A percentile compares a stretch with the other conserved stretches of the same genome.
Evolutionary conservation across 2,329 filamentous ascomycete genomes (phyloP).

Genomic region (Ophioceras dolichostomum): DNA sequence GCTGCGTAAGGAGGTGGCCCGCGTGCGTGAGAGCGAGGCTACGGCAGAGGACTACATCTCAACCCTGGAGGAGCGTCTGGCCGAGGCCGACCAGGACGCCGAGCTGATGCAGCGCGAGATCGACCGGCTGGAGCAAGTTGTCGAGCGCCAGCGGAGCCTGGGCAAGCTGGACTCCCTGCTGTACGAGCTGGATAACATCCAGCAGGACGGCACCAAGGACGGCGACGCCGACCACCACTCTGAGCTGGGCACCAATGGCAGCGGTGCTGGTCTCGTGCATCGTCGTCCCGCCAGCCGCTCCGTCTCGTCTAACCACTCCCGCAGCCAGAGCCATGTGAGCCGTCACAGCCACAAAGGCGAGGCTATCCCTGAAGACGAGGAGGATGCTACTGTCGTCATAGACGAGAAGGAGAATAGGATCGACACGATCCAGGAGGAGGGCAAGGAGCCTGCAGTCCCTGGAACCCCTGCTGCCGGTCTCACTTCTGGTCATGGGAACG

Average conservation of each 20-base stretch:
- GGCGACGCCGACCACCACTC: slow-evolving; percentile 21
- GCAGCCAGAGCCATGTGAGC: slow-evolving; percentile 40
- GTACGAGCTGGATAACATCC: slow-evolving; percentile 74
- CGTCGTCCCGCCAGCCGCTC: slow-evolving; percentile 27
- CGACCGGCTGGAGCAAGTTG: slow-evolving; percentile 83
- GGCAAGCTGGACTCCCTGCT: slow-evolving; percentile 90
- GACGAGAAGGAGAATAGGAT: slow-evolving; percentile 17
- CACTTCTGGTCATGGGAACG: neutral
- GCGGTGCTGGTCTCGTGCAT: slow-evolving; percentile 25
- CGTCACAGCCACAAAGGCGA: slow-evolving; percentile 41
- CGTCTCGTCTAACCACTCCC: slow-evolving; percentile 31
- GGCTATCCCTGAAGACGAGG: slow-evolving; percentile 41
- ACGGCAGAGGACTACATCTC: slow-evolving; percentile 95
- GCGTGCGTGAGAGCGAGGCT: slow-evolving; percentile 79
- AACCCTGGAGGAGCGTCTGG: slow-evolving; percentile 85
- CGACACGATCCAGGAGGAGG: slow-evolving; percentile 13
- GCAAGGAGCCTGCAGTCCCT: slow-evolving; percentile 9
- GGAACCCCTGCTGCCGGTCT: slow-evolving; percentile 1
- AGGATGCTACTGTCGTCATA: slow-evolving; percentile 20
- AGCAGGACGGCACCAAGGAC: slow-evolving; percentile 43
- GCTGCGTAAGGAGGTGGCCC: slow-evolving; percentile 79
- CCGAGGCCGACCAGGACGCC: slow-evolving; percentile 89
- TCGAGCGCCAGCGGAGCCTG: slow-evolving; percentile 88
- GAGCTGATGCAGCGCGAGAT: slow-evolving; percentile 97
- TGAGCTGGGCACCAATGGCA: slow-evolving; percentile 19